Conservation (phyloP, 768 basidiomycete species). For the Udeniomyces megalosporus region DNA sequence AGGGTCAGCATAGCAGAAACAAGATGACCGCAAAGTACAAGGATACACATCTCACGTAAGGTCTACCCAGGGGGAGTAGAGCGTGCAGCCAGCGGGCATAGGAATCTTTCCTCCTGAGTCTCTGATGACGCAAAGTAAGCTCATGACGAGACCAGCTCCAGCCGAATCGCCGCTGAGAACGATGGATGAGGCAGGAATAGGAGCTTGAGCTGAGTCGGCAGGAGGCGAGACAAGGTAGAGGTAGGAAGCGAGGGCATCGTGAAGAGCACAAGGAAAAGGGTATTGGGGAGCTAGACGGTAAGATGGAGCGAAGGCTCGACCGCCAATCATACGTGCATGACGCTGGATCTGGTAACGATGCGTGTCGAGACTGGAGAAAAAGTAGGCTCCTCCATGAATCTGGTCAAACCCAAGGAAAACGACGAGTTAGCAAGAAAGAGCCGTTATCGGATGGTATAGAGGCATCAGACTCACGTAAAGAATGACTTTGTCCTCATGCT, state of each 20-base stretch:
- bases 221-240: conserved; percentile 27
- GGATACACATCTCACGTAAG: conserved; percentile 41
- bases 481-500: conserved; percentile 21
- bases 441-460: not conserved
- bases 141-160: conserved; percentile 70
- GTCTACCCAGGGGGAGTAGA: conserved; percentile 82
- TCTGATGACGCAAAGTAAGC: conserved; percentile 55
- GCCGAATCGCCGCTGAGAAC: conserved; percentile 83
- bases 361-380: conserved; percentile 31
- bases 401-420: not conserved
- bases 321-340: conserved; percentile 30
- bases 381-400: conserved; percentile 27
- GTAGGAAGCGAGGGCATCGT: conserved; percentile 26
- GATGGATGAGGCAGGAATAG: conserved; percentile 62
- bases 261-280: conserved; percentile 22
- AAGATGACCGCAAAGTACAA: too few relatives aligned
- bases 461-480: conserved; percentile 28
- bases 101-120: conserved; percentile 55
- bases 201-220: conserved; percentile 50
- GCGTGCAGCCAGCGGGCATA: conserved; percentile 65
- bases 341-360: conserved; percentile 26
- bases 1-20: too few relatives aligned
- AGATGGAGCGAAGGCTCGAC: conserved; percentile 27
- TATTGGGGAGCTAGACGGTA: conserved; percentile 28
- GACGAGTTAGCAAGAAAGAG: not conserved